These are phyloP conservation scores for Citrus medica DNA, from an alignment of 345 rosid genomes.

Conservation along the genomic window DNA sequence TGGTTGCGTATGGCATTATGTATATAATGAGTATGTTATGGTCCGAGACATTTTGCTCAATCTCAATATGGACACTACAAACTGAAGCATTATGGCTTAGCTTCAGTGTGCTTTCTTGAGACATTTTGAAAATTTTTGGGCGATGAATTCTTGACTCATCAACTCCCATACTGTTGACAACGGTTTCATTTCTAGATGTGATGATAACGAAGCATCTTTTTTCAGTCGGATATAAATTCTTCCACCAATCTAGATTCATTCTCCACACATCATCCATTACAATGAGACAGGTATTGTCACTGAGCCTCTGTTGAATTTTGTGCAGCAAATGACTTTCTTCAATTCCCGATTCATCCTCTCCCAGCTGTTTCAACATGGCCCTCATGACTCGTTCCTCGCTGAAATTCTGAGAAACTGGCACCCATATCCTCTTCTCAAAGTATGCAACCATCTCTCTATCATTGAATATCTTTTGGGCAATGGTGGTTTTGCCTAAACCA, in stretches of 20 bases:
- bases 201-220: constrained; percentile 34
- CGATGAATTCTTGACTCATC: constrained; percentile 31
- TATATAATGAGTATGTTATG: no score
- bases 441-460: not conserved
- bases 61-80: no score
- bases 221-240: constrained; percentile 24
- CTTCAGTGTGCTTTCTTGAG: no score
- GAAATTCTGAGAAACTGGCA: constrained; percentile 18
- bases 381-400: constrained; percentile 15
- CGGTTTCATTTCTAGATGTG: constrained; percentile 34
- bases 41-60: no score
- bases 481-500: constrained; percentile 28
- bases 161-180: constrained; percentile 28
- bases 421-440: constrained; percentile 24
- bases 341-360: not conserved
- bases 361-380: constrained; percentile 17
- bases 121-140: constrained; percentile 38
- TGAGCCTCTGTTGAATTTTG: constrained; percentile 13
- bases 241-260: constrained; percentile 29
- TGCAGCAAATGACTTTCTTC: constrained; percentile 15
- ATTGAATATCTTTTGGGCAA: constrained; percentile 11
- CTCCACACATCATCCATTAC: constrained; percentile 39
- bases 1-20: no score
- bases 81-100: no score
- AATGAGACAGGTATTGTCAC: constrained; percentile 3